Percentiles rank a stretch among this genome's conserved stretches.
These are phyloP conservation scores for Collybiopsis luxurians DNA, from an alignment of 768 basidiomycete species.

Conservation along the genomic window DNA sequence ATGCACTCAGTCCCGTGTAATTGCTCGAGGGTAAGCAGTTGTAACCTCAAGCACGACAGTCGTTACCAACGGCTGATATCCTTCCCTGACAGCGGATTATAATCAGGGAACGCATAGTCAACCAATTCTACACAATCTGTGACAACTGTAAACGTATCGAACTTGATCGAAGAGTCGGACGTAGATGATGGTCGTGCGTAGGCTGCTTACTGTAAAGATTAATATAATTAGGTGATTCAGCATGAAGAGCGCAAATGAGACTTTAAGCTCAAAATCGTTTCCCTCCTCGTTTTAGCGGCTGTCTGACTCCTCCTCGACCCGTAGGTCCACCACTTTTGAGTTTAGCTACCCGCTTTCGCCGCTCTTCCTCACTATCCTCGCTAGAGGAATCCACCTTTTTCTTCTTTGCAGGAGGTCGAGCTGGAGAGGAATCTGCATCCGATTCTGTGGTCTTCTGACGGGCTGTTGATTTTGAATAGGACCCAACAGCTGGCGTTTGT, in stretches of 20 bases:
- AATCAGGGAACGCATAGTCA: not conserved
- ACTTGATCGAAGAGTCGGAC: slow-evolving; percentile 7
- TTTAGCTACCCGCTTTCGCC: slow-evolving; percentile 38
- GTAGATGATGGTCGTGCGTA: not conserved
- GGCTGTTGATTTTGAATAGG: slow-evolving; percentile 17
- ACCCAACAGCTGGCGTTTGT: slow-evolving; percentile 13
- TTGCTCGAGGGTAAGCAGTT: not conserved
- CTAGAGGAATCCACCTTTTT: slow-evolving; percentile 33
- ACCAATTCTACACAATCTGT: slow-evolving; percentile 10
- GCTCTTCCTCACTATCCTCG: slow-evolving; percentile 60
- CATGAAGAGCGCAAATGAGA: too few species aligned
- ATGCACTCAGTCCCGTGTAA: slow-evolving; percentile 3
- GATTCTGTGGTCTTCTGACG: slow-evolving; percentile 26
- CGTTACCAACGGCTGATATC: not conserved
- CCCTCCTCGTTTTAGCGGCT: slow-evolving; percentile 75
- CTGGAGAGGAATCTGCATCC: slow-evolving; percentile 56
- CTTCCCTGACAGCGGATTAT: not conserved
- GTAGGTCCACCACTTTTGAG: slow-evolving; percentile 35
- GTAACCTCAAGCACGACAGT: not conserved
- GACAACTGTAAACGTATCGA: slow-evolving; percentile 7
- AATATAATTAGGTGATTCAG: not conserved
- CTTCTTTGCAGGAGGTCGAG: slow-evolving; percentile 48
- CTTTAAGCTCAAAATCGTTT: slow-evolving; percentile 70
- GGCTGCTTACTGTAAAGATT: too few species aligned
- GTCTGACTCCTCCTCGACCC: slow-evolving; percentile 53